Conservation (phyloP, 139 green algal species). For the Closterium sp. region DNA sequence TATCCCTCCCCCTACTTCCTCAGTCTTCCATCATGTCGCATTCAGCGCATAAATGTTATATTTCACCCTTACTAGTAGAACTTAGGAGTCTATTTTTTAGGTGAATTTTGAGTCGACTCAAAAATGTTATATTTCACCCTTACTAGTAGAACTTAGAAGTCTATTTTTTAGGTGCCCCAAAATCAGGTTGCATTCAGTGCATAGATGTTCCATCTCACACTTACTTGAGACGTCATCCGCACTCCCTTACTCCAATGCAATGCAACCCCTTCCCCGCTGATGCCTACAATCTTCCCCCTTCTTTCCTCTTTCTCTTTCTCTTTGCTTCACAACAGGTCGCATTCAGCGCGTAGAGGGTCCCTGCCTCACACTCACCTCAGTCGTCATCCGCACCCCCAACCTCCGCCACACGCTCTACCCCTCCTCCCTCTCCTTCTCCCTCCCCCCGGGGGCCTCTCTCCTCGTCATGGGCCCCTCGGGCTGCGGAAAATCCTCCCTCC, state of each 20-base stretch:
- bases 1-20: background rate
- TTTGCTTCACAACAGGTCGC: background rate
- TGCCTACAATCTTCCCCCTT: background rate
- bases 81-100: no score
- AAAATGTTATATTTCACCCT: no score
- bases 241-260: slow-evolving; percentile 40
- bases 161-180: no score
- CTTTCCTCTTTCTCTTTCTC: background rate
- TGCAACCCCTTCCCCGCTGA: slow-evolving; percentile 32
- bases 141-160: no score
- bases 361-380: slow-evolving; percentile 17
- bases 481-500: slow-evolving; percentile 68
- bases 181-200: no score
- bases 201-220: background rate
- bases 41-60: background rate
- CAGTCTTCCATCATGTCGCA: background rate
- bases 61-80: no score
- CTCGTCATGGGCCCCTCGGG: slow-evolving; percentile 72
- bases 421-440: slow-evolving; percentile 49
- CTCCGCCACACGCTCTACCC: slow-evolving; percentile 23
- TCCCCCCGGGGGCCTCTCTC: slow-evolving; percentile 59
- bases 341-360: background rate
- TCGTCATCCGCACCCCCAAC: slow-evolving; percentile 53
- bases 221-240: slow-evolving; percentile 44
- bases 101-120: no score